A percentile compares a stretch with the other conserved stretches of the same genome.
phyloP scores from a whole-genome alignment of 495 filamentous ascomycete species.

The Copromyces sp. region DNA sequence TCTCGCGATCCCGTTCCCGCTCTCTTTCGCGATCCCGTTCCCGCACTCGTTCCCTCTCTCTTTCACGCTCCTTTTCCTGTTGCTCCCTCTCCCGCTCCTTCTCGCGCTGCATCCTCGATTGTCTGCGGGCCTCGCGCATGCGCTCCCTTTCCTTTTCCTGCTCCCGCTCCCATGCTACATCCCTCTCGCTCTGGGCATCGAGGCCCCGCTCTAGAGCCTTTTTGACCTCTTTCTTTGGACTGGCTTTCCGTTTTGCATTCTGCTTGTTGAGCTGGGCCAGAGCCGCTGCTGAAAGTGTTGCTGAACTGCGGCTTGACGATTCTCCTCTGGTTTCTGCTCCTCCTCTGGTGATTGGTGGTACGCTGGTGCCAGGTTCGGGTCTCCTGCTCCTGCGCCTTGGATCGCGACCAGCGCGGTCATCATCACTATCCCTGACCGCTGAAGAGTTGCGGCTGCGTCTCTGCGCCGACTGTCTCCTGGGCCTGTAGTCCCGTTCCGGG shows the following conservation, averaged over 20 bases:
- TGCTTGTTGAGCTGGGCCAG: constrained; percentile 52
- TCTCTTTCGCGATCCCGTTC: constrained; percentile 26
- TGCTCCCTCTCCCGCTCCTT: constrained; percentile 14
- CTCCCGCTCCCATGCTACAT: constrained; percentile 21
- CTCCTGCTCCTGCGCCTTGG: constrained; percentile 2
- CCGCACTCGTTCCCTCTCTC: constrained; percentile 20
- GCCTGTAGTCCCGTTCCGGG: background rate
- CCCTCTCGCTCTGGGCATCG: constrained; percentile 10
- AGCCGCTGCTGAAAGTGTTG: constrained; percentile 43
- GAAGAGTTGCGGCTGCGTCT: background rate
- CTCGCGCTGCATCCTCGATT: background rate
- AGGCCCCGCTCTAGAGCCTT: background rate
- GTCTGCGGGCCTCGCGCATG: constrained; percentile 11
- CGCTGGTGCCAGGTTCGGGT: constrained; percentile 17
- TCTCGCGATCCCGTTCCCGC: constrained; percentile 4
- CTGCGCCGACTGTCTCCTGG: background rate
- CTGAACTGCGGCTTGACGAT: constrained; percentile 1
- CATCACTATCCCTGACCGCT: background rate
- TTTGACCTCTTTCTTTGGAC: background rate
- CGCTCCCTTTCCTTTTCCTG: constrained; percentile 17
- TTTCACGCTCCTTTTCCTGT: constrained; percentile 23
- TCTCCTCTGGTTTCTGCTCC: constrained; percentile 7
- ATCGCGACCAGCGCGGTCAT: background rate
- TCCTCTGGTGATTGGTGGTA: constrained; percentile 6
- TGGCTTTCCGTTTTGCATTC: constrained; percentile 29